Evolutionary conservation across 1,284 basidiomycete species (phyloP).

Genomic region (Grifola frondosa): DNA sequence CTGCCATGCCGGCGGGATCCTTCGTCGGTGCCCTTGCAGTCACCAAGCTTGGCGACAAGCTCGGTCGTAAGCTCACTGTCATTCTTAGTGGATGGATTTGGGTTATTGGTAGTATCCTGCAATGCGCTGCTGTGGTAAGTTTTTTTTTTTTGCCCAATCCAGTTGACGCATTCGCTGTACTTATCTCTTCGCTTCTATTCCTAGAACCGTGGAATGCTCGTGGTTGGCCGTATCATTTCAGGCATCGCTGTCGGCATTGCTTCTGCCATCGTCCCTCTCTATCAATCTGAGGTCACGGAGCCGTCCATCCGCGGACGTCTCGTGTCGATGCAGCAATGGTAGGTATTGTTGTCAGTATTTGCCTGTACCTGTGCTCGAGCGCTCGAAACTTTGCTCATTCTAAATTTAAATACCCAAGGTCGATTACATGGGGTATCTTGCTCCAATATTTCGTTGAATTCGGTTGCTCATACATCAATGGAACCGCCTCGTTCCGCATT

Average conservation of each 20-base stretch:
- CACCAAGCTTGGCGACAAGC: conserved; percentile 57
- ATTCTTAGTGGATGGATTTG: conserved; percentile 67
- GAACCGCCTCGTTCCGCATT: conserved; percentile 72
- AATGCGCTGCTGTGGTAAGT: conserved; percentile 59
- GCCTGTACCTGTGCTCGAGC: neutral
- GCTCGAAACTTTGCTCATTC: conserved; percentile 1
- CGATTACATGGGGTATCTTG: conserved; percentile 76
- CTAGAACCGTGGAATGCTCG: conserved; percentile 58
- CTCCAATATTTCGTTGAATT: conserved; percentile 75
- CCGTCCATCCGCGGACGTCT: conserved; percentile 73
- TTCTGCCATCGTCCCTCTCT: conserved; percentile 41
- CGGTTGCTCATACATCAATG: conserved; percentile 71
- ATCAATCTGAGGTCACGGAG: conserved; percentile 70
- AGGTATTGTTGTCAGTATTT: neutral
- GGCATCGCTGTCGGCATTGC: conserved; percentile 41
- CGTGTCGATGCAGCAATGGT: conserved; percentile 76
- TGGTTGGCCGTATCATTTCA: conserved; percentile 45
- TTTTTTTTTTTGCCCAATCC: neutral
- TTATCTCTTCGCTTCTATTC: conserved; percentile 10
- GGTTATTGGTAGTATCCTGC: conserved; percentile 70
- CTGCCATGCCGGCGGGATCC: conserved; percentile 74
- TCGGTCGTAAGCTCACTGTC: conserved; percentile 67
- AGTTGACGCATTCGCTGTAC: neutral
- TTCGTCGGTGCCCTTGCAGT: conserved; percentile 62
- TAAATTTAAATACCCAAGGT: conserved; percentile 29